Evolutionary conservation across 495 filamentous ascomycete species (phyloP), one percentile per base, ranked within the genome.

Genomic region (Oidiodendron maius): DNA sequence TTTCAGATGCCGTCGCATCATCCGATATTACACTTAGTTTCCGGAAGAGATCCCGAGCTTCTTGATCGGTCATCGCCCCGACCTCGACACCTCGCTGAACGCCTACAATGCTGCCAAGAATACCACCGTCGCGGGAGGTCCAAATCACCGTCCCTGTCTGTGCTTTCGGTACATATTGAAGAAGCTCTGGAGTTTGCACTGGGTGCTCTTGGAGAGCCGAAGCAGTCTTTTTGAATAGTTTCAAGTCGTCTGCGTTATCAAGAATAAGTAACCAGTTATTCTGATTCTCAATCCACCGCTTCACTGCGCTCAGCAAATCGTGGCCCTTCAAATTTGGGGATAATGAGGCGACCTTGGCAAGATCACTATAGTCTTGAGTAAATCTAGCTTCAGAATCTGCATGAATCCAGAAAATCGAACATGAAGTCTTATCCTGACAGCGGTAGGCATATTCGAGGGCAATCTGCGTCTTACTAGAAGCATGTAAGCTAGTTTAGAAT

Each of bases 401-500:
- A 40, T 49, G 51, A 10, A 55, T 38, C 52, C 52, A 55, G 47
- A 55, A 55, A 12, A 55, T 35, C 3, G 52, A 50, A 40, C 44
- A 43, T 16, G 40, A 39, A 25, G 46, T 50, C 15, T 55, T 24
- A 2, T 55, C 37, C 46, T 50, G 46, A 9, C 47, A 21, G 10
- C 52, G 40, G 30, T 50, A 55, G 22, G 52, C 52, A 46, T 50
- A 55, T 42, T 55, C 52, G 16, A 55, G 39, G 13, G 52, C 52
- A 20, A 55, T 51, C 20, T 55, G 52, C 11, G 52, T 50, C 24
- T 55, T 55, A 15, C 52, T 51, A 49, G 15, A 15, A 9, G 8
- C 6, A 12, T 22, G 23, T 32, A 15, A 23, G 18, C 20, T 20
- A 42, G n/a, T 4, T 4, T 9, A 37, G 17, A 30, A 48, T 39